A percentile compares a stretch with the other conserved stretches of the same genome.
Evolutionary conservation across 2,329 filamentous ascomycete genomes (phyloP).

Genomic region (Pseudomassariella vexata): DNA sequence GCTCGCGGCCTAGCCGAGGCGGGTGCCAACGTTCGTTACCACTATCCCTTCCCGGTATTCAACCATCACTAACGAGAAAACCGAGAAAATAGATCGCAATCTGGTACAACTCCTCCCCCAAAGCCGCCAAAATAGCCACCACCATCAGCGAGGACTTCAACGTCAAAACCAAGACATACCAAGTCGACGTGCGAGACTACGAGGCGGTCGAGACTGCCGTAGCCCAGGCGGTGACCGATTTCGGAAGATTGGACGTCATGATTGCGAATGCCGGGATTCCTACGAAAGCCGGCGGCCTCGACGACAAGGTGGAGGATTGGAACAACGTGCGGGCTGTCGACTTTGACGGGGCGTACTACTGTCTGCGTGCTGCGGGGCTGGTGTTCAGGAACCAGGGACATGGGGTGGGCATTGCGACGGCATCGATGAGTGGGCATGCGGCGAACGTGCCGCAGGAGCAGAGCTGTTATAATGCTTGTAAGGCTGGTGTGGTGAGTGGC

Average conservation of each 20-base stretch:
- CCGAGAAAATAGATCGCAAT: constrained; percentile 11
- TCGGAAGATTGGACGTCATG: constrained; percentile 72
- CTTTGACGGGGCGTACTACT: constrained; percentile 74
- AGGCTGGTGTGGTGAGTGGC: constrained; percentile 38
- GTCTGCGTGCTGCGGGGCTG: constrained; percentile 61
- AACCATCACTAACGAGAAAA: too few relatives aligned
- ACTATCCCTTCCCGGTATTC: too few relatives aligned
- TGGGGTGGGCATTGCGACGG: constrained; percentile 72
- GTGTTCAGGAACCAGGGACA: constrained; percentile 60
- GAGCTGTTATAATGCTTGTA: constrained; percentile 67
- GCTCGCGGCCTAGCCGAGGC: constrained; percentile 28
- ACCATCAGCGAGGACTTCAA: constrained; percentile 11
- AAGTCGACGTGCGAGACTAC: constrained; percentile 53
- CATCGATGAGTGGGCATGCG: constrained; percentile 73
- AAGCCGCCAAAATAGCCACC: constrained; percentile 9
- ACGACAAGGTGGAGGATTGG: constrained; percentile 59
- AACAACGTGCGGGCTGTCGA: constrained; percentile 67
- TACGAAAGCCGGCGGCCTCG: constrained; percentile 62
- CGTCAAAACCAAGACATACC: constrained; percentile 48
- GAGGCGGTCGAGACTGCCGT: constrained; percentile 46
- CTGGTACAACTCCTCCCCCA: constrained; percentile 14
- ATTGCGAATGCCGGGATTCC: constrained; percentile 74
- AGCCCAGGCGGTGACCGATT: constrained; percentile 52
- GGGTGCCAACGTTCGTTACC: constrained; percentile 19
- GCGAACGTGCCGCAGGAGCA: constrained; percentile 74